Base-by-base conservation (phyloP, 1,284 basidiomycete species). In the Lignosus rhinocerotis region DNA sequence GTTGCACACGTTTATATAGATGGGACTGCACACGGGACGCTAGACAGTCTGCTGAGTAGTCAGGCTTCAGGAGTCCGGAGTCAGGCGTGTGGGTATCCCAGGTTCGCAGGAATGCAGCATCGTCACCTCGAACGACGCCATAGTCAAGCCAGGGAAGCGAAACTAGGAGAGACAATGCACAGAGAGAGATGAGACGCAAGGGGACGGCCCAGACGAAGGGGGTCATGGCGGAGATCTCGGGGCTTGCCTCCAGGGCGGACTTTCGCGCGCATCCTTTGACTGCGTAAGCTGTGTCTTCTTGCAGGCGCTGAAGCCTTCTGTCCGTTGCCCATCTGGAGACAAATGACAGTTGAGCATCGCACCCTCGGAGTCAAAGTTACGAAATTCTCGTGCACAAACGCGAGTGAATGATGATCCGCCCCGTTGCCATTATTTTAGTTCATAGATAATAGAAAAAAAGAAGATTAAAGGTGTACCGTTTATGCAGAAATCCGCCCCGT, bases 1-100 rank as follows among this genome's bases (percentile, higher is more conserved):
- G 9, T 19, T 38, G 33, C 21, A 14, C 8, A 2, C n/a, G 12
- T 44, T 58, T 63, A 60, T 60, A 60, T 63, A 60, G 44, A 46
- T 11, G 25, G 25, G 17, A 49, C 47, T 17, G 41, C 38, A 6
- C 5, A 14, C 25, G 43, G n/a, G 16, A 19, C n/a, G 21, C 43
- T 17, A 43, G 25, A 3, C 21, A 30, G 43, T 2, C 39, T 45
- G 19, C 11, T 17, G 16, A 17, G n/a, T 16, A n/a, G 16, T 21
- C 17, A 17, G 6, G 6, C 6, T 17, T n/a, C n/a, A 11, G 41
- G 19, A 17, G 10, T 17, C n/a, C 14, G 17, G 19, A 16, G 14
- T 43, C 10, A 14, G n/a, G 43, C 9, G 19, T 39, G 11, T 10
- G 43, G 21, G 25, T 19, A 9, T 45, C 12, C 21, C 3, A 31